phyloP scores from a whole-genome alignment of 148 eudicot genomes.

The Salicornia ramosissima region DNA sequence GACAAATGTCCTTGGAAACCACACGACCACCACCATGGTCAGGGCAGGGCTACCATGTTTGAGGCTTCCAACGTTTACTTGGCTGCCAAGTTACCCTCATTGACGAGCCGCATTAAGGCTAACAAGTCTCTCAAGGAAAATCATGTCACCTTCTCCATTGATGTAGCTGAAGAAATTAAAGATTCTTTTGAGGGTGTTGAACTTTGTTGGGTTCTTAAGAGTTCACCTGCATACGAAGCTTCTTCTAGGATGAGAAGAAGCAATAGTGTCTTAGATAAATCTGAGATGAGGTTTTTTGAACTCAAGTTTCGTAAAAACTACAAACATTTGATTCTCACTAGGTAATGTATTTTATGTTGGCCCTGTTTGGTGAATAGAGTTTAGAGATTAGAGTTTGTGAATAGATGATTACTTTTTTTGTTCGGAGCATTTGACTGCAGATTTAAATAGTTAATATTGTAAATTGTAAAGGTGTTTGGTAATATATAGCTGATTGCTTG shows the following conservation, averaged over 20 bases:
- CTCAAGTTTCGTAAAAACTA: constrained; percentile 36
- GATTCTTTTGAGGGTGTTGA: constrained; percentile 30
- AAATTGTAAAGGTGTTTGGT: no score
- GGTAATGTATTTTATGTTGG: constrained; percentile 16
- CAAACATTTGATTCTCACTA: constrained; percentile 28
- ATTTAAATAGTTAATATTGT: no score
- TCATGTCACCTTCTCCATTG: constrained; percentile 34
- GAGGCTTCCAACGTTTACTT: constrained; percentile 41
- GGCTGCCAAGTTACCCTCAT: constrained; percentile 35
- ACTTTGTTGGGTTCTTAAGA: constrained; percentile 39
- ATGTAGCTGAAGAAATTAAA: constrained; percentile 42
- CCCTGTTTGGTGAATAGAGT: no score
- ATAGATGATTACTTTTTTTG: no score
- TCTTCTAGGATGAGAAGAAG: constrained; percentile 11
- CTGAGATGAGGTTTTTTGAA: constrained; percentile 31
- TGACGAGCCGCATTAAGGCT: constrained; percentile 37
- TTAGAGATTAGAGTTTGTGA: no score
- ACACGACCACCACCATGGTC: no score
- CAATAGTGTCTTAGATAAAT: background rate
- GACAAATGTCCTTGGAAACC: no score
- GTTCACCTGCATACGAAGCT: background rate
- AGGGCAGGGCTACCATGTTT: no score
- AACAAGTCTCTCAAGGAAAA: constrained; percentile 32
- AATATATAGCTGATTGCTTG: no score
- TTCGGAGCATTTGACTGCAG: no score